These are phyloP conservation scores for Periglandula ipomoeae DNA, from an alignment of 2,329 filamentous ascomycete genomes.

Conservation along the genomic window DNA sequence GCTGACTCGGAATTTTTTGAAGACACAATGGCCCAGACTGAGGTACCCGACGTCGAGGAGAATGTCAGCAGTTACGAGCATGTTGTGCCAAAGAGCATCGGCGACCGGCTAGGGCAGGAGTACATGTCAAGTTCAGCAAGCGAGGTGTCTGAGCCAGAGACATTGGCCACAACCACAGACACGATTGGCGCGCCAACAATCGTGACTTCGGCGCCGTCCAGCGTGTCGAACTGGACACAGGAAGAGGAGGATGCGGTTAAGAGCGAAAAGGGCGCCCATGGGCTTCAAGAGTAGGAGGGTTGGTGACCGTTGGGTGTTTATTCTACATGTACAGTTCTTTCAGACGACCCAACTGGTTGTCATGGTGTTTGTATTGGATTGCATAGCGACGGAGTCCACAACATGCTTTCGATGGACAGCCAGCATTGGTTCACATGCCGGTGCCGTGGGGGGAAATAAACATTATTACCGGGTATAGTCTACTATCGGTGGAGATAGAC, in stretches of 20 bases:
- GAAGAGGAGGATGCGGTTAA: constrained; percentile 1
- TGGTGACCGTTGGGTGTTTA: background rate
- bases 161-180: constrained; percentile 2
- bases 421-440: background rate
- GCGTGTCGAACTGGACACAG: constrained; percentile 3
- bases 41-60: background rate
- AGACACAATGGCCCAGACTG: background rate
- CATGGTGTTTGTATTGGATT: background rate
- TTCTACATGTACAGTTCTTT: too few relatives aligned
- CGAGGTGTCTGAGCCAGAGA: constrained; percentile 3
- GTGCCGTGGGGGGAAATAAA: background rate
- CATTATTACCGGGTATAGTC: too few relatives aligned
- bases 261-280: background rate
- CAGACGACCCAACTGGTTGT: too few relatives aligned
- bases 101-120: background rate
- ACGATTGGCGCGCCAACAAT: background rate
- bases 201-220: constrained; percentile 1
- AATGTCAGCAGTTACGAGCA: background rate
- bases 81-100: background rate
- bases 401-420: background rate
- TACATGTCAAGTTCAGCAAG: constrained; percentile 2
- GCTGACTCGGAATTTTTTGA: background rate
- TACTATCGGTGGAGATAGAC: too few relatives aligned
- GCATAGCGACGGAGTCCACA: constrained; percentile 4
- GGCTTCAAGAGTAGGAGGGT: background rate